These are phyloP conservation scores for Oryza rufipogon DNA, from an alignment of 176 grass and related monocot species.

Conservation along the genomic window DNA sequence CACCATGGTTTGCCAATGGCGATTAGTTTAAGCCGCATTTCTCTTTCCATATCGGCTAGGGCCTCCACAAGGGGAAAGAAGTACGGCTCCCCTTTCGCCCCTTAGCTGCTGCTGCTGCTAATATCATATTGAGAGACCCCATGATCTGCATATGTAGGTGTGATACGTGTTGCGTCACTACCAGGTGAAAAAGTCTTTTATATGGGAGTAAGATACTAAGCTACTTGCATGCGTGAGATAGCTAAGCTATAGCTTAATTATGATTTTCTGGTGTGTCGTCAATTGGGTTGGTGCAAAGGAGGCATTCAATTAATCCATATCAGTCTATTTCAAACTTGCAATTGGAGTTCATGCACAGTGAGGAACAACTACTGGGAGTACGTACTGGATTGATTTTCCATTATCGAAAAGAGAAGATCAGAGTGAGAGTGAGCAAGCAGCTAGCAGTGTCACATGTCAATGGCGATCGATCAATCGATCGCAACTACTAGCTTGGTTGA, in stretches of 20 bases:
- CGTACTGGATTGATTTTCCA: background rate
- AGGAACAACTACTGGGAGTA: background rate
- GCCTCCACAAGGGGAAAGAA: conserved; percentile 41
- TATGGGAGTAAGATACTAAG: background rate
- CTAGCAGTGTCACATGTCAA: conserved; percentile 26
- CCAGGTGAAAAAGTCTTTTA: background rate
- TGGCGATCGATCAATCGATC: background rate
- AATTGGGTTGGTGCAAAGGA: background rate
- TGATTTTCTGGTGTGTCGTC: conserved; percentile 25
- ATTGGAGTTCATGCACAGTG: conserved; percentile 27
- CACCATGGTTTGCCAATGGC: background rate
- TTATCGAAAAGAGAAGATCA: conserved; percentile 14
- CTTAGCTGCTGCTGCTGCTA: background rate
- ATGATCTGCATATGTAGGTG: background rate
- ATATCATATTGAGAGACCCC: conserved; percentile 10
- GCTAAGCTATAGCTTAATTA: background rate
- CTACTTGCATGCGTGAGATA: background rate
- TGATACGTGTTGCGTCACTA: conserved; percentile 19
- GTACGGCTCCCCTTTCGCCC: conserved; percentile 1
- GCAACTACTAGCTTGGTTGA: background rate
- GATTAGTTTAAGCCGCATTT: conserved; percentile 46
- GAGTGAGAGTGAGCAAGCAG: background rate
- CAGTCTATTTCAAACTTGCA: background rate
- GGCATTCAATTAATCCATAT: background rate
- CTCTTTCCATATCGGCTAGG: conserved; percentile 49